Evolutionary conservation across 148 eudicot genomes (phyloP).

Genomic region (Persicaria tinctoria): DNA sequence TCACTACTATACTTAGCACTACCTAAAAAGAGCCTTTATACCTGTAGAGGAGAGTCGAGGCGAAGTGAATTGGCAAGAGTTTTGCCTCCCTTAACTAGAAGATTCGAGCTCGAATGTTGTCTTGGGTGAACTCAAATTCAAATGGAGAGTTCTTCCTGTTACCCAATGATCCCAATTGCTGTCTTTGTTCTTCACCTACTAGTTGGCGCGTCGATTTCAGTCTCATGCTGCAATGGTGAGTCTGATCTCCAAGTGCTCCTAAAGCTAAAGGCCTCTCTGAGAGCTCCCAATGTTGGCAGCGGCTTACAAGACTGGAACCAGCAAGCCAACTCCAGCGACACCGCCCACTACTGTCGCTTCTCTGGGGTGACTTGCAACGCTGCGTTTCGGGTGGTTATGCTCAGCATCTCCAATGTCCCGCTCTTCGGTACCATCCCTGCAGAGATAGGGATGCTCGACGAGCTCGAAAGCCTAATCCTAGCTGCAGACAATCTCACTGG

Average conservation of each 20-base stretch:
- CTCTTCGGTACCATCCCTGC: slow-evolving; percentile 45
- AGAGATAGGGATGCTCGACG: slow-evolving; percentile 35
- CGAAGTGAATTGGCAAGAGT: too few species aligned
- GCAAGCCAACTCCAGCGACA: slow-evolving; percentile 3
- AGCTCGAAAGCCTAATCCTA: slow-evolving; percentile 39
- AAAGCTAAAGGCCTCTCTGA: slow-evolving; percentile 45
- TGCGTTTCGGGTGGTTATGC: slow-evolving; percentile 26
- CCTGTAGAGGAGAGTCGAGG: too few species aligned
- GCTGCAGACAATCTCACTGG: slow-evolving; percentile 47
- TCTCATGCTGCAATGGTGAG: not conserved
- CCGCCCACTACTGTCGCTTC: slow-evolving; percentile 44
- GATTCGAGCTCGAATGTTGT: not conserved
- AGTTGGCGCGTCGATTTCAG: not conserved
- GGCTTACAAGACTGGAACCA: slow-evolving; percentile 48
- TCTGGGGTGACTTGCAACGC: slow-evolving; percentile 58
- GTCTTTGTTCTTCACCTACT: not conserved
- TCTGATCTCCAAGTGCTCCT: slow-evolving; percentile 41
- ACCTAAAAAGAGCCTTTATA: too few species aligned
- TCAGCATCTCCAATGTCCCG: slow-evolving; percentile 26
- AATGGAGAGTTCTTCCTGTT: not conserved
- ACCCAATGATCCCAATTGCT: not conserved
- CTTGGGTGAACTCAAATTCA: not conserved
- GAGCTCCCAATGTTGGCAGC: slow-evolving; percentile 14
- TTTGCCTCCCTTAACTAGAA: too few species aligned
- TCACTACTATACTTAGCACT: not conserved